Conservation (phyloP, 345 rosid species). For the Theobroma cacao region DNA sequence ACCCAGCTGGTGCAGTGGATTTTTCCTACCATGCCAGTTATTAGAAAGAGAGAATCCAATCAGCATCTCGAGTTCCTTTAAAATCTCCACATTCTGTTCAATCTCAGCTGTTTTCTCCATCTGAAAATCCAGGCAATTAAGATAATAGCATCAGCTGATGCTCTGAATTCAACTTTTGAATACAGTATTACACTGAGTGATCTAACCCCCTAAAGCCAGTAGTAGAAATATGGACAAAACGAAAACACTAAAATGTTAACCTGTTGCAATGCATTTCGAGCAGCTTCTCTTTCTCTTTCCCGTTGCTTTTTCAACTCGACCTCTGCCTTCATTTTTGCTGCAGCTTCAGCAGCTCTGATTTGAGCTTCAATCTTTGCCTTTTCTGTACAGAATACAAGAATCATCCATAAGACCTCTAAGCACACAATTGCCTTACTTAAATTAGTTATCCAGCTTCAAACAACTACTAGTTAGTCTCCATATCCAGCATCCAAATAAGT, state of each 20-base stretch:
- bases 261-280: conserved; percentile 61
- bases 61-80: conserved; percentile 52
- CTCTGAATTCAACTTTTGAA: background rate
- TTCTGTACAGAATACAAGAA: conserved; percentile 38
- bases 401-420: background rate
- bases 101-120: conserved; percentile 56
- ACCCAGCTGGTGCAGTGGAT: conserved; percentile 57
- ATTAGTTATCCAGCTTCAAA: background rate
- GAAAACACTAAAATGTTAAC: conserved; percentile 20
- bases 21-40: conserved; percentile 7
- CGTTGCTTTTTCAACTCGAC: conserved; percentile 53
- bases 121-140: conserved; percentile 28
- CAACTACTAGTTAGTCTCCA: background rate
- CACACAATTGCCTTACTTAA: background rate
- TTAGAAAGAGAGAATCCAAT: conserved; percentile 44
- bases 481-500: no score
- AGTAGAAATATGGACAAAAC: background rate
- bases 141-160: background rate
- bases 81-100: conserved; percentile 39
- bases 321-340: conserved; percentile 46
- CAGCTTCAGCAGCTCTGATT: conserved; percentile 63
- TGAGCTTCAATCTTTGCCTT: conserved; percentile 71
- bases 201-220: background rate
- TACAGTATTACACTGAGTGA: background rate
- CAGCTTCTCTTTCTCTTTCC: conserved; percentile 67